phyloP scores from a whole-genome alignment of 805 yeast species.

The Kregervanrija fluxuum region DNA sequence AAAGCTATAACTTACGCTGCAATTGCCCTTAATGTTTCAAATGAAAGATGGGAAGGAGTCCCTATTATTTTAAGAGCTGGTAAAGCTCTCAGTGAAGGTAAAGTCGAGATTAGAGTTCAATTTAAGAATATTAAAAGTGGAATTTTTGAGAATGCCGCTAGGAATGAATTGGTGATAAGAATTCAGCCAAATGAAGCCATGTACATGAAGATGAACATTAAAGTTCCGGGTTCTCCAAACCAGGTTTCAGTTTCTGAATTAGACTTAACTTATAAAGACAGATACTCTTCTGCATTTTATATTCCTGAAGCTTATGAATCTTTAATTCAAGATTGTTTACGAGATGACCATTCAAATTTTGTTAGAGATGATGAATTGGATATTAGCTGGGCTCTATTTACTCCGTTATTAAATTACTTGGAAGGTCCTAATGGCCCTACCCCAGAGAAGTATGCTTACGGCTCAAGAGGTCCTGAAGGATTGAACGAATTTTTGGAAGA shows the following conservation, averaged over 20 bases:
- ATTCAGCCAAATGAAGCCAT: constrained; percentile 94
- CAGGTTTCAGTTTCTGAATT: constrained; percentile 81
- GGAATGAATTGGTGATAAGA: constrained; percentile 91
- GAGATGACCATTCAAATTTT: constrained; percentile 94
- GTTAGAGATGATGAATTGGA: constrained; percentile 98
- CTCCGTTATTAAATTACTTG: constrained; percentile 77
- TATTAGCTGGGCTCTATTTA: constrained; percentile 85
- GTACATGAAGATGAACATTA: constrained; percentile 86
- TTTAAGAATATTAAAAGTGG: constrained; percentile 82
- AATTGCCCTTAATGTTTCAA: constrained; percentile 64
- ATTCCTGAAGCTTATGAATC: constrained; percentile 98
- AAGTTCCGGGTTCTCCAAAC: constrained; percentile 86
- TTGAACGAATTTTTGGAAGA: constrained; percentile 53
- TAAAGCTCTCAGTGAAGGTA: constrained; percentile 90
- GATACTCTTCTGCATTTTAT: constrained; percentile 76
- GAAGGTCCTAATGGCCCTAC: constrained; percentile 65
- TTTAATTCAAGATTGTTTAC: constrained; percentile 79
- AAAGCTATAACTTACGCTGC: constrained; percentile 94
- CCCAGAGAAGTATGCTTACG: constrained; percentile 74
- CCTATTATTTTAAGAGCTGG: constrained; percentile 96
- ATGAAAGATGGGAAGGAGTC: constrained; percentile 98
- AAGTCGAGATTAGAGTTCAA: constrained; percentile 93
- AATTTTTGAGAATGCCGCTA: constrained; percentile 69
- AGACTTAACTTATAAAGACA: constrained; percentile 74
- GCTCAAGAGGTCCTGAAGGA: constrained; percentile 79